These are phyloP conservation scores for Arachis monticola DNA, from an alignment of 331 rosid species.

Conservation along the genomic window DNA sequence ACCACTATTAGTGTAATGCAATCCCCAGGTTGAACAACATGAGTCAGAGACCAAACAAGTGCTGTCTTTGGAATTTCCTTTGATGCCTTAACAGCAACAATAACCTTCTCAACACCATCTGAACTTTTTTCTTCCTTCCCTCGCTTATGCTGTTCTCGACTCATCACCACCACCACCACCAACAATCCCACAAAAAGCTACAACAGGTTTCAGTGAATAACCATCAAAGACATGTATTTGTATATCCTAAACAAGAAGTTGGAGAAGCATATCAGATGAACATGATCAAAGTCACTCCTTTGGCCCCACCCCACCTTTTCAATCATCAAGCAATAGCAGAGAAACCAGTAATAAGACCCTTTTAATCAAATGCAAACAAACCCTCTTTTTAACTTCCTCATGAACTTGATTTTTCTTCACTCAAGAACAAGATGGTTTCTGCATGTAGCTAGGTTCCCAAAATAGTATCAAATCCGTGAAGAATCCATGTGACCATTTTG, in stretches of 20 bases:
- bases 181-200: conserved; percentile 29
- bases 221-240: conserved; percentile 43
- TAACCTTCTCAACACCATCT: conserved; percentile 81
- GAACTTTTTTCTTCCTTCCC: conserved; percentile 80
- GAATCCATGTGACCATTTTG: conserved; percentile 37
- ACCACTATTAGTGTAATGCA: conserved; percentile 94
- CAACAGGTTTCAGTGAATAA: conserved; percentile 43
- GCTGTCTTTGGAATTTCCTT: conserved; percentile 97
- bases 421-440: conserved; percentile 24
- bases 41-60: conserved; percentile 95
- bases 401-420: conserved; percentile 25
- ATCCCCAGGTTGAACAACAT: conserved; percentile 97
- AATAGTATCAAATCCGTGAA: conserved; percentile 38
- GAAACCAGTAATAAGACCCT: conserved; percentile 53
- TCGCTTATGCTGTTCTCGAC: conserved; percentile 72
- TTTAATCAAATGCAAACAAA: conserved; percentile 42
- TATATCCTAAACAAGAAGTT: conserved; percentile 31
- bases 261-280: conserved; percentile 11
- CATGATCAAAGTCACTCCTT: conserved; percentile 37
- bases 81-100: conserved; percentile 93
- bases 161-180: conserved; percentile 55
- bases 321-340: conserved; percentile 35
- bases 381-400: conserved; percentile 13
- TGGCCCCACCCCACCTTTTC: conserved; percentile 40
- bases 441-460: conserved; percentile 35